Evolutionary conservation across 192 early-diverging fungal species (phyloP).

Genomic region (Coemansia sp.): DNA sequence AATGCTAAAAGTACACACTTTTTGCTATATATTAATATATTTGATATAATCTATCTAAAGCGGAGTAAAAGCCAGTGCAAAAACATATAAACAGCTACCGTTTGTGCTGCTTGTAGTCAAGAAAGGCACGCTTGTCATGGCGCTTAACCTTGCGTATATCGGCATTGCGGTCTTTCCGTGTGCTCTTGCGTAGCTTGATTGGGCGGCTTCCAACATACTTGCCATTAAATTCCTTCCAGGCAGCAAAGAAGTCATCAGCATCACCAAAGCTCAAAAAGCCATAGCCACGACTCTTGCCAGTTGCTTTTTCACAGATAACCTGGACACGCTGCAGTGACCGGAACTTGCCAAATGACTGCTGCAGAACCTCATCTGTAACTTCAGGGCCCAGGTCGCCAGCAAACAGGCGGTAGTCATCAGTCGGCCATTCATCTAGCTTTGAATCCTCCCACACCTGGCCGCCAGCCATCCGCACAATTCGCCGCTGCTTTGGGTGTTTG

Average conservation of each 20-base stretch:
- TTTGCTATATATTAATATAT: slow-evolving; percentile 2
- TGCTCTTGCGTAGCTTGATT: slow-evolving; percentile 91
- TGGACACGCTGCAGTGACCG: slow-evolving; percentile 75
- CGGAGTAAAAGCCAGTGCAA: background rate
- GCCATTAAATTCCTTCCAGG: slow-evolving; percentile 95
- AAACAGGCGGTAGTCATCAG: slow-evolving; percentile 91
- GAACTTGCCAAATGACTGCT: slow-evolving; percentile 84
- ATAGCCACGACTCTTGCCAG: slow-evolving; percentile 86
- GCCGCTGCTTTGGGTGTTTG: slow-evolving; percentile 60
- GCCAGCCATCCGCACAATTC: slow-evolving; percentile 77
- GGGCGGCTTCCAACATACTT: slow-evolving; percentile 96
- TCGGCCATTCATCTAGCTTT: slow-evolving; percentile 83
- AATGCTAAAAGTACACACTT: slow-evolving; percentile 3
- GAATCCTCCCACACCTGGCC: slow-evolving; percentile 94
- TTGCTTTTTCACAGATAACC: slow-evolving; percentile 83
- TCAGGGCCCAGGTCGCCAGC: slow-evolving; percentile 94
- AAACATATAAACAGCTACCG: slow-evolving; percentile 8
- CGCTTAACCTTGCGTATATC: slow-evolving; percentile 62
- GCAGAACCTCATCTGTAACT: slow-evolving; percentile 79
- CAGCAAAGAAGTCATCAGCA: slow-evolving; percentile 87
- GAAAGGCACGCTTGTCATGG: slow-evolving; percentile 37
- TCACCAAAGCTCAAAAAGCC: slow-evolving; percentile 94
- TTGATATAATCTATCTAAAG: background rate
- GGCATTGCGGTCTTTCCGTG: slow-evolving; percentile 86
- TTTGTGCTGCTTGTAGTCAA: slow-evolving; percentile 33